Evolutionary conservation across 495 filamentous ascomycete species (phyloP).

Genomic region (Amphirosellinia nigrospora): DNA sequence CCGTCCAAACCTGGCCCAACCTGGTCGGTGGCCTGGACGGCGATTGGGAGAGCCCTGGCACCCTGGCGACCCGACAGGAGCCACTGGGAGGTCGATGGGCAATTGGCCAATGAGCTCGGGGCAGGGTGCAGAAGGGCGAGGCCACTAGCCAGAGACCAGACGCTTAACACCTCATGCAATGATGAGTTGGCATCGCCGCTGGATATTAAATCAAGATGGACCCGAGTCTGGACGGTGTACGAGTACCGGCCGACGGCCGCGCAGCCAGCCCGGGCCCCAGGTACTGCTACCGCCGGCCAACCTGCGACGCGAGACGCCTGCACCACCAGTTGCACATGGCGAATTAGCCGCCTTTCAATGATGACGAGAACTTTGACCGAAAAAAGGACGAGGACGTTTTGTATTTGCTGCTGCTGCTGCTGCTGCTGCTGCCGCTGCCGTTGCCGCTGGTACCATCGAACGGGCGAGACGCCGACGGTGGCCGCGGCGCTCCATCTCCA

Average conservation of each 20-base stretch:
- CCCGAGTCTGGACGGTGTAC: conserved; percentile 58
- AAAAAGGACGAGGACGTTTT: conserved; percentile 24
- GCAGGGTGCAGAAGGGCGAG: conserved; percentile 39
- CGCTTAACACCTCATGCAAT: conserved; percentile 72
- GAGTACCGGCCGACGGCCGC: conserved; percentile 42
- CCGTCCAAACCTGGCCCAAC: conserved; percentile 38
- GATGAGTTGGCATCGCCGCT: conserved; percentile 88
- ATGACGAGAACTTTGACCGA: conserved; percentile 29
- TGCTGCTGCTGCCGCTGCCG: no score
- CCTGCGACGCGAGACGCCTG: conserved; percentile 14
- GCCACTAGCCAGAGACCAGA: conserved; percentile 60
- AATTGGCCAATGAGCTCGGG: conserved; percentile 34
- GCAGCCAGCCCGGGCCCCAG: conserved; percentile 24
- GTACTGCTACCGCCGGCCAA: conserved; percentile 24
- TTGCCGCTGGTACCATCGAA: no score
- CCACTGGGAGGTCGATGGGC: conserved; percentile 37
- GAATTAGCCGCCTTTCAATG: conserved; percentile 27
- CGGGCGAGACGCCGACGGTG: conserved; percentile 18
- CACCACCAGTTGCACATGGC: conserved; percentile 29
- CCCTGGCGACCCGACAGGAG: conserved; percentile 42
- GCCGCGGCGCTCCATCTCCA: conserved; percentile 17
- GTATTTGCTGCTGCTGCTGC: conserved; percentile 26
- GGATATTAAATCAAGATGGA: conserved; percentile 66
- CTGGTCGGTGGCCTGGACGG: conserved; percentile 50
- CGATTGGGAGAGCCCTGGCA: conserved; percentile 36